These are phyloP conservation scores for Crithidia sp. DNA, from an alignment of 208 protist species.

Conservation along the genomic window DNA sequence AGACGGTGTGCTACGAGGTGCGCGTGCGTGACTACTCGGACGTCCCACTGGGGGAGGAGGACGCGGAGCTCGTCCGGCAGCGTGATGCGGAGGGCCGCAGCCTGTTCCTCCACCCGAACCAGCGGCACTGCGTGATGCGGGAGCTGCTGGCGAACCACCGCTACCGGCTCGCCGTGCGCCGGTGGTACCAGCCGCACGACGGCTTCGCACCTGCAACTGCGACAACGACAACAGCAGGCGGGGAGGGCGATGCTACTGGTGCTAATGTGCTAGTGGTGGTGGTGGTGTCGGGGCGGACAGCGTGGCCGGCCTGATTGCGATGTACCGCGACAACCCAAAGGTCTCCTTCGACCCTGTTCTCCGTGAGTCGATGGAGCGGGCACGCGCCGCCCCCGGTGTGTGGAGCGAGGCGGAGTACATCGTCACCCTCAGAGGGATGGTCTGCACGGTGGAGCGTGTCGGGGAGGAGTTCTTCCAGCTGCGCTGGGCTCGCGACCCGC, in stretches of 20 bases:
- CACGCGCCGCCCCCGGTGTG: constrained; percentile 60
- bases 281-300: neutral
- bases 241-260: too few relatives aligned
- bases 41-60: constrained; percentile 60
- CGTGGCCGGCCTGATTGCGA: neutral
- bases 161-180: constrained; percentile 83
- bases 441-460: constrained; percentile 65
- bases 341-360: constrained; percentile 33
- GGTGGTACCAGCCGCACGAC: constrained; percentile 83
- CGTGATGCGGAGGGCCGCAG: constrained; percentile 28
- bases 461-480: constrained; percentile 86
- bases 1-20: constrained; percentile 84
- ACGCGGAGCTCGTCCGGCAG: constrained; percentile 16
- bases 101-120: constrained; percentile 55
- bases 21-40: constrained; percentile 75
- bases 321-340: neutral
- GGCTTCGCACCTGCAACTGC: constrained; percentile 29
- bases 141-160: constrained; percentile 80
- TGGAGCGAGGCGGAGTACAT: constrained; percentile 81
- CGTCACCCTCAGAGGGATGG: constrained; percentile 85
- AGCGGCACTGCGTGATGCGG: constrained; percentile 58
- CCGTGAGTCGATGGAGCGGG: constrained; percentile 46
- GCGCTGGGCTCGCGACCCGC: constrained; percentile 79
- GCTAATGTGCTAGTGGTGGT: neutral
- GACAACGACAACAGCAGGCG: neutral